A percentile compares a stretch with the other conserved stretches of the same genome.
phyloP scores from a whole-genome alignment of 306 rosid genomes.

The Prunus mongolica region DNA sequence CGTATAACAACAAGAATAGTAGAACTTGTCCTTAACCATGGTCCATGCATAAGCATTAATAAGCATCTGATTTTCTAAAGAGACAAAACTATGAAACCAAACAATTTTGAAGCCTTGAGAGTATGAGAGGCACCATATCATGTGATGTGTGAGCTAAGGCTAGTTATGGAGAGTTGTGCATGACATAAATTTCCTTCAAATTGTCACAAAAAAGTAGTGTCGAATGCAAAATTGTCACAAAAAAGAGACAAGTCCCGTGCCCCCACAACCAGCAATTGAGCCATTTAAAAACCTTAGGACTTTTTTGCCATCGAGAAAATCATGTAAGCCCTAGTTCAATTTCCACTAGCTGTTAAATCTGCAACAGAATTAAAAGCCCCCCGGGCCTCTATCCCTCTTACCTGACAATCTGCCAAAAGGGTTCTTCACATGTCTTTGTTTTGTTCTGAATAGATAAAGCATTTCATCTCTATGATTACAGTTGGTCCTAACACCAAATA shows the following conservation, averaged over 20 bases:
- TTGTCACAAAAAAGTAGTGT: neutral
- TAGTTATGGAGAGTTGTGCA: neutral
- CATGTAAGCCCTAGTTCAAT: slow-evolving; percentile 4
- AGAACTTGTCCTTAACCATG: no score
- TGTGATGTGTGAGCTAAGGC: neutral
- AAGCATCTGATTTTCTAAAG: no score
- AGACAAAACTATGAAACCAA: no score
- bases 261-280: no score
- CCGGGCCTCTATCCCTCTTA: neutral
- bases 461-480: slow-evolving; percentile 36
- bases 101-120: no score
- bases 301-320: no score
- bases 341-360: slow-evolving; percentile 13
- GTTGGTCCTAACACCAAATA: slow-evolving; percentile 53
- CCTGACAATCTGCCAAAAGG: slow-evolving; percentile 36
- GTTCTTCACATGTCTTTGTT: slow-evolving; percentile 74
- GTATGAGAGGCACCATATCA: no score
- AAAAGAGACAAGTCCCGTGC: no score
- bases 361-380: slow-evolving; percentile 9
- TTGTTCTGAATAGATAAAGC: slow-evolving; percentile 47
- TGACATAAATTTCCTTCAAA: neutral
- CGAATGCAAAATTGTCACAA: no score
- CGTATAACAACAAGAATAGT: no score
- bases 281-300: no score
- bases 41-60: no score